These are phyloP conservation scores for Aspergillus caelatus DNA, from an alignment of 2,329 filamentous ascomycete genomes.

Conservation along the genomic window DNA sequence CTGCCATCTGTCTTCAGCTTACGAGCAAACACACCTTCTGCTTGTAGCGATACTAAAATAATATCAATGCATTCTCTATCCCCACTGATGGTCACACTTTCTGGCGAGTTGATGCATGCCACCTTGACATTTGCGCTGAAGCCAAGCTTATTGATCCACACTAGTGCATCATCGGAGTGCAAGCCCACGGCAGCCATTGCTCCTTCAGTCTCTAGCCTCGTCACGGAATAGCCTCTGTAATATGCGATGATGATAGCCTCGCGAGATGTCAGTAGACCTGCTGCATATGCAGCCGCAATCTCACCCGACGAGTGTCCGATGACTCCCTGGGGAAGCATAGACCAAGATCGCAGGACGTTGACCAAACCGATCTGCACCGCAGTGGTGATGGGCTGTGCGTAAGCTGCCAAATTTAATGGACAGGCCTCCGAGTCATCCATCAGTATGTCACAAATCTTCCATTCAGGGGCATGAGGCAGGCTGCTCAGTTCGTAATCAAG, in stretches of 20 bases:
- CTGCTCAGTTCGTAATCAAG: not conserved
- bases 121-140: not conserved
- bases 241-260: conserved; percentile 13
- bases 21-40: conserved; percentile 21
- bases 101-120: not conserved
- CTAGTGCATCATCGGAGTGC: not conserved
- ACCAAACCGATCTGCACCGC: conserved; percentile 53
- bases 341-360: conserved; percentile 48
- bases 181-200: conserved; percentile 14
- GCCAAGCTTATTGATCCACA: not conserved
- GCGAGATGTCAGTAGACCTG: conserved; percentile 27
- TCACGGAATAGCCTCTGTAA: conserved; percentile 5
- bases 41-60: conserved; percentile 23
- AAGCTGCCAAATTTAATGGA: not conserved
- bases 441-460: not conserved
- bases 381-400: not conserved
- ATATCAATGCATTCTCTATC: conserved; percentile 21
- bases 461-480: not conserved
- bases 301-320: conserved; percentile 54
- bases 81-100: conserved; percentile 26
- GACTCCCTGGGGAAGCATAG: conserved; percentile 43
- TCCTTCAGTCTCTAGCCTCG: not conserved
- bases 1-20: conserved; percentile 15
- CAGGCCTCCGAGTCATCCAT: not conserved
- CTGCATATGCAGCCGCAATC: conserved; percentile 52